A percentile compares a stretch with the other conserved stretches of the same genome.
Evolutionary conservation across 1,139 yeast species (phyloP).

Genomic region (Yamadazyma dushanensis): DNA sequence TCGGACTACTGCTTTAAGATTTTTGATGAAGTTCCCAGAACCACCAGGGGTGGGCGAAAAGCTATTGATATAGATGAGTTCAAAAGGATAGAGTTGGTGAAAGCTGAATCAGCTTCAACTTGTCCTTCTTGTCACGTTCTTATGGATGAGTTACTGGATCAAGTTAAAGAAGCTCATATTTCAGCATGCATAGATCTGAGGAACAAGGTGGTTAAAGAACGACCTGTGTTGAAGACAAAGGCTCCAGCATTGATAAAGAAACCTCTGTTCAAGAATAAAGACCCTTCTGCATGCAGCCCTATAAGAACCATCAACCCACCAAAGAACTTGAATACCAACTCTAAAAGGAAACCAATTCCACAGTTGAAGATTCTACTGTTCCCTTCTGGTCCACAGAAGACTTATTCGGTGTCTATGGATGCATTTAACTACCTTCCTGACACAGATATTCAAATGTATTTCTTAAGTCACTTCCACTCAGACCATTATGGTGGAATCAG

Average conservation of each 20-base stretch:
- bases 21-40: constrained; percentile 10
- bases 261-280: constrained; percentile 18
- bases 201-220: constrained; percentile 1
- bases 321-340: constrained; percentile 16
- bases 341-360: constrained; percentile 47
- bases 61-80: constrained; percentile 12
- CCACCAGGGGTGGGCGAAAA: constrained; percentile 4
- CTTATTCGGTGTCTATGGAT: constrained; percentile 56
- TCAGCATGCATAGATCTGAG: constrained; percentile 10
- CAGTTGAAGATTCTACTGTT: constrained; percentile 54
- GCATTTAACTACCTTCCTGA: constrained; percentile 62
- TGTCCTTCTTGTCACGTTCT: constrained; percentile 23
- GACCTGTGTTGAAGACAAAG: constrained; percentile 7
- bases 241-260: constrained; percentile 10
- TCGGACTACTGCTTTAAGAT: constrained; percentile 13
- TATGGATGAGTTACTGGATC: constrained; percentile 11
- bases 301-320: constrained; percentile 18
- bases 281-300: constrained; percentile 11
- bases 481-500: constrained; percentile 91
- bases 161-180: constrained; percentile 12
- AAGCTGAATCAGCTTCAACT: too few relatives aligned
- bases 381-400: constrained; percentile 18
- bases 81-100: constrained; percentile 11
- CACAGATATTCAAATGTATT: constrained; percentile 48
- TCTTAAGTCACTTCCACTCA: constrained; percentile 82